These are phyloP conservation scores for Microcyclospora tardicrescens DNA, from an alignment of 2,329 filamentous ascomycete genomes.

Conservation along the genomic window DNA sequence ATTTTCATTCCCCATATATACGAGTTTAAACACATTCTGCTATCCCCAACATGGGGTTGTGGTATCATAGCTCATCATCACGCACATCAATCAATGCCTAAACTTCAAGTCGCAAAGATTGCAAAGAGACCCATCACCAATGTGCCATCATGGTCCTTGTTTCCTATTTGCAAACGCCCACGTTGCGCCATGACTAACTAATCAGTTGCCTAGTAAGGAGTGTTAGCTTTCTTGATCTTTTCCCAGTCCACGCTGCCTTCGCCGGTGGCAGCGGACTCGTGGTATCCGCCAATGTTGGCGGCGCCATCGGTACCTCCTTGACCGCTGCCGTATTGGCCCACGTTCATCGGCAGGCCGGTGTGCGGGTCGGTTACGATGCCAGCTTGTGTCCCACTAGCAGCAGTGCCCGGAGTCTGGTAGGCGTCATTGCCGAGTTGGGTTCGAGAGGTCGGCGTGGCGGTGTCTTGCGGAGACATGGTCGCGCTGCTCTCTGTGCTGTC, in stretches of 20 bases:
- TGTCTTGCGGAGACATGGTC: neutral
- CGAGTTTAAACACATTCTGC: too few relatives aligned
- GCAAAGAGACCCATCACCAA: too few relatives aligned
- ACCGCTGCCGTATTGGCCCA: conserved; percentile 26
- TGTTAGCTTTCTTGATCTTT: conserved; percentile 4
- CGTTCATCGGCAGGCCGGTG: conserved; percentile 30
- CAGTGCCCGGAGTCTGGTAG: neutral
- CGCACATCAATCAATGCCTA: too few relatives aligned
- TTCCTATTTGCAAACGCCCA: too few relatives aligned
- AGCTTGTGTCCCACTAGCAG: neutral
- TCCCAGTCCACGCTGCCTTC: conserved; percentile 3
- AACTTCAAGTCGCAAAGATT: too few relatives aligned
- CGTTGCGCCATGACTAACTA: too few relatives aligned
- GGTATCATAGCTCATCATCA: too few relatives aligned
- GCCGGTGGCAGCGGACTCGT: conserved; percentile 3
- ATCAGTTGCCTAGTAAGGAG: conserved; percentile 1
- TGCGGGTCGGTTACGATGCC: conserved; percentile 25
- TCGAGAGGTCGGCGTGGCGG: neutral
- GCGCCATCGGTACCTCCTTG: conserved; percentile 27
- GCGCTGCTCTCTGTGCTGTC: conserved; percentile 1
- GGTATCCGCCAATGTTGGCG: conserved; percentile 16
- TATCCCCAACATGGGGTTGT: too few relatives aligned
- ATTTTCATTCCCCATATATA: too few relatives aligned
- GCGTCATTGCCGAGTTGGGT: conserved; percentile 1
- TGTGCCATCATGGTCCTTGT: too few relatives aligned